These are phyloP conservation scores for Hypoxylon rubiginosum DNA, from an alignment of 2,329 filamentous ascomycete genomes.

Conservation along the genomic window DNA sequence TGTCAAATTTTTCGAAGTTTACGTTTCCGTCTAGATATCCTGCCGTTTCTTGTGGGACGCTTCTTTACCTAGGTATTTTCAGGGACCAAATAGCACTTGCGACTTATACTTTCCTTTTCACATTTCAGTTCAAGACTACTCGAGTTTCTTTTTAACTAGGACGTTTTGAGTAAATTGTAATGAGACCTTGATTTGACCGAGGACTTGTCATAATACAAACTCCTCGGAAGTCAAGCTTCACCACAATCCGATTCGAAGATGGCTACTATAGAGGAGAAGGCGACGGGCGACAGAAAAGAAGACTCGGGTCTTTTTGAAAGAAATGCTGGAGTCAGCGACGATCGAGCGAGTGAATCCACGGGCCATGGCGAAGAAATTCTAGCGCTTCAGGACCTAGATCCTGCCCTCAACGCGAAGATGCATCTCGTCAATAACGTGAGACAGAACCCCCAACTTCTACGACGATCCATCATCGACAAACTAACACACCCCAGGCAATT, in stretches of 20 bases:
- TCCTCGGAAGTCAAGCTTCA: background rate
- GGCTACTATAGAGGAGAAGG: conserved; percentile 21
- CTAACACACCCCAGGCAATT: conserved; percentile 47
- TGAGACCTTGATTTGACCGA: background rate
- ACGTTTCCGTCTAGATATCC: background rate
- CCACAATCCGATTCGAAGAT: conserved; percentile 7
- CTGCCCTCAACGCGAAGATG: conserved; percentile 75
- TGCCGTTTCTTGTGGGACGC: background rate
- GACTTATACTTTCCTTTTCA: background rate
- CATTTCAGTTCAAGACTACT: background rate
- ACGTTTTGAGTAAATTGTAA: background rate
- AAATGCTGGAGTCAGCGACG: conserved; percentile 22
- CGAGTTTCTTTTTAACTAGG: background rate
- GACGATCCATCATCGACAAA: background rate
- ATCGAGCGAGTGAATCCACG: conserved; percentile 20
- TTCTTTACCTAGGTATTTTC: background rate
- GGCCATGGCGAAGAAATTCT: conserved; percentile 64
- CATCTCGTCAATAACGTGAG: conserved; percentile 76
- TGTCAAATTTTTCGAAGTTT: background rate
- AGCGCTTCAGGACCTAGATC: conserved; percentile 69
- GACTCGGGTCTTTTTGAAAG: conserved; percentile 31
- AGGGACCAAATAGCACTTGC: background rate
- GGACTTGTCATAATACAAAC: no score
- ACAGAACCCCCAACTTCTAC: conserved; percentile 14
- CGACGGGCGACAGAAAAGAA: conserved; percentile 5